Evolutionary conservation across 2,329 filamentous ascomycete species (phyloP), one percentile per base, ranked within the genome.

Genomic region (Pestalotiopsis sp.): DNA sequence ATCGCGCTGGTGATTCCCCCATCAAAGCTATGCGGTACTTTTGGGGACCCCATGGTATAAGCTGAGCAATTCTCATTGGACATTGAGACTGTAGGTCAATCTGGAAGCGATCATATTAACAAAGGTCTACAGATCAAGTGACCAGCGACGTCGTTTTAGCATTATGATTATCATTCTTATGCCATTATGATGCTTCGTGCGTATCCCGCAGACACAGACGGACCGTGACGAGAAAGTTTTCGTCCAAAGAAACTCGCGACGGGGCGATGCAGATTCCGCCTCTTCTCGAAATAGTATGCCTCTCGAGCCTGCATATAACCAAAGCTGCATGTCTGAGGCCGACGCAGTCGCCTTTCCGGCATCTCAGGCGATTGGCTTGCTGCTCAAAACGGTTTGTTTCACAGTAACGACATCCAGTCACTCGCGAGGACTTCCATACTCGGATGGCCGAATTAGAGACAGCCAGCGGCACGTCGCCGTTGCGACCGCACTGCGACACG

Each of bases 331-430:
- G 31, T 62, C 36, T 52, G 45, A 52, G 31, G 59, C 36, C 36
- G 11, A 39, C 38, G 59, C 59, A 62, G 27, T 62, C 27, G 25
- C 59, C 27, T 59, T 25, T 17, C 59, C 59, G 59, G 59, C 25
- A 38, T 62, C 59, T 36, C 27, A 62, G 27, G 59, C 59, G 59
- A 62, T 62, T 62, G 59, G 59, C 36, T 62, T 62, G 59, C 31
- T 39, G 59, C 13, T 31, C n/a, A 20, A 14, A 23, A 41, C 45
- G 59, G 27, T 62, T 62, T 20, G 57, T 59, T 62, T 62, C 31
- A 52, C 45, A 36, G 59, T 17, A 36, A 62, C 59, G n/a, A 62
- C 20, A 36, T 62, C 58, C 31, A 62, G 27, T 62, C 59, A 13
- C 23, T 23, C 57, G 59, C 31, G n/a, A 39, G 59, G 59, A 36